A percentile compares a stretch with the other conserved stretches of the same genome.
phyloP scores from a whole-genome alignment of 2,329 filamentous ascomycete genomes.

The Nakataea oryzae region DNA sequence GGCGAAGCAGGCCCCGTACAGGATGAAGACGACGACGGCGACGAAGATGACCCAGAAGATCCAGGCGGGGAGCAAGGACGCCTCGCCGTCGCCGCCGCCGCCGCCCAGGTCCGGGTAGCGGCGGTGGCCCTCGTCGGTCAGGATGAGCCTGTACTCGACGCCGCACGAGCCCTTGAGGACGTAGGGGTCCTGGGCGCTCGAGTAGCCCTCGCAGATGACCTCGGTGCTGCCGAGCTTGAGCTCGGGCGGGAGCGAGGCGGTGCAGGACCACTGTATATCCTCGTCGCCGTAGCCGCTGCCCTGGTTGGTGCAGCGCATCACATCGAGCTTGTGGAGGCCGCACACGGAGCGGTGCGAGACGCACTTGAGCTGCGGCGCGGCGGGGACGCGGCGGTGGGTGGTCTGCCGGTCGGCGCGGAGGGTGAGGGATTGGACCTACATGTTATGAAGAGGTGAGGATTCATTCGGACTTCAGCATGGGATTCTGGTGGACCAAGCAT shows the following conservation, averaged over 20 bases:
- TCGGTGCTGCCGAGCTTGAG: constrained; percentile 73
- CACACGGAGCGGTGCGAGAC: constrained; percentile 54
- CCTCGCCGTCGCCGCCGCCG: constrained; percentile 12
- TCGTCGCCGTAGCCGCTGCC: constrained; percentile 69
- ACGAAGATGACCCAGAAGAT: constrained; percentile 56
- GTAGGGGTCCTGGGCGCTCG: constrained; percentile 64
- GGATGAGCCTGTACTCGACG: constrained; percentile 72
- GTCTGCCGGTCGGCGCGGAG: constrained; percentile 58
- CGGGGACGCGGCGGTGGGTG: constrained; percentile 60
- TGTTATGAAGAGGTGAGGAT: constrained; percentile 36
- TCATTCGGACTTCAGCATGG: too few species aligned
- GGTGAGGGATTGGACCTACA: constrained; percentile 65
- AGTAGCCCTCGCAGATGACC: constrained; percentile 87
- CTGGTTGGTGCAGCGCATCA: constrained; percentile 83
- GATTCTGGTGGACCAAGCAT: background rate
- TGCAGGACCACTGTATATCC: constrained; percentile 88
- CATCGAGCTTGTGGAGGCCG: constrained; percentile 61
- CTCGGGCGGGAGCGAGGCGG: constrained; percentile 47
- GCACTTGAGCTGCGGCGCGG: constrained; percentile 74
- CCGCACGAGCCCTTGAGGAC: constrained; percentile 89
- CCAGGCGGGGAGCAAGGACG: constrained; percentile 20
- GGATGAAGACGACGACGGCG: constrained; percentile 48
- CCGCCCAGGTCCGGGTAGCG: constrained; percentile 50
- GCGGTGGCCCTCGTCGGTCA: constrained; percentile 68
- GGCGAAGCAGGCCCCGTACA: constrained; percentile 41